Conservation (phyloP, 2,329 filamentous ascomycete genomes). For the Cladophialophora bantiana region DNA sequence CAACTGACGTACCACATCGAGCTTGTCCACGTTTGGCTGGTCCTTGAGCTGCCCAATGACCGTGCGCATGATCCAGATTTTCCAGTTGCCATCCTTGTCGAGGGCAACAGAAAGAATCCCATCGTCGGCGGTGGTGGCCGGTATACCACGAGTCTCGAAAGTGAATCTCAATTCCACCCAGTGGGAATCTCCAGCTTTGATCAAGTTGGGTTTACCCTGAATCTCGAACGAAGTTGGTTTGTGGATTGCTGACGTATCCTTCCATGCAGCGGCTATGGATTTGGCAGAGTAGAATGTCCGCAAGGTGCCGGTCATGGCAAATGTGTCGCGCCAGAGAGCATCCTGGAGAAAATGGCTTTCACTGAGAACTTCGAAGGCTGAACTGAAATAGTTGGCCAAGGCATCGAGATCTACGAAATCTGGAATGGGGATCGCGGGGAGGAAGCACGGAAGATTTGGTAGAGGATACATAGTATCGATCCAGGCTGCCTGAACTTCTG, state of each 20-base stretch:
- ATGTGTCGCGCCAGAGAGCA: constrained; percentile 41
- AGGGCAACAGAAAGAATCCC: constrained; percentile 13
- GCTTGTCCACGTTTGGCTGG: constrained; percentile 35
- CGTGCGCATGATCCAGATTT: constrained; percentile 40
- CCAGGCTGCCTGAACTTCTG: too few species aligned
- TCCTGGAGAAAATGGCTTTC: constrained; percentile 12
- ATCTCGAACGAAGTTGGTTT: background rate
- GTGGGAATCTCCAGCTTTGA: background rate
- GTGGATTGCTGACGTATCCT: constrained; percentile 2
- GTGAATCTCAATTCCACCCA: constrained; percentile 11
- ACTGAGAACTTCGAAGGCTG: constrained; percentile 6
- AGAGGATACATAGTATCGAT: too few species aligned
- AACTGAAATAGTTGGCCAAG: constrained; percentile 5
- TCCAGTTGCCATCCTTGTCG: constrained; percentile 35
- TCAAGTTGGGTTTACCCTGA: background rate
- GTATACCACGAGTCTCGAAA: constrained; percentile 8
- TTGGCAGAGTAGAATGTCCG: constrained; percentile 37
- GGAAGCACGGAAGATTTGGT: too few species aligned
- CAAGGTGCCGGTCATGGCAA: constrained; percentile 38
- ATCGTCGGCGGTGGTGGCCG: constrained; percentile 5
- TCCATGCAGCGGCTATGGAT: constrained; percentile 36
- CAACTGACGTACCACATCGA: constrained; percentile 18
- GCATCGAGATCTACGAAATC: constrained; percentile 9
- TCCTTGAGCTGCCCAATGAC: constrained; percentile 35
- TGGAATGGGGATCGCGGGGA: background rate